Percentiles rank a stretch among this genome's conserved stretches.
Conservation (phyloP, 164 flowering plant genomes). For the Cinnamomum chago region DNA sequence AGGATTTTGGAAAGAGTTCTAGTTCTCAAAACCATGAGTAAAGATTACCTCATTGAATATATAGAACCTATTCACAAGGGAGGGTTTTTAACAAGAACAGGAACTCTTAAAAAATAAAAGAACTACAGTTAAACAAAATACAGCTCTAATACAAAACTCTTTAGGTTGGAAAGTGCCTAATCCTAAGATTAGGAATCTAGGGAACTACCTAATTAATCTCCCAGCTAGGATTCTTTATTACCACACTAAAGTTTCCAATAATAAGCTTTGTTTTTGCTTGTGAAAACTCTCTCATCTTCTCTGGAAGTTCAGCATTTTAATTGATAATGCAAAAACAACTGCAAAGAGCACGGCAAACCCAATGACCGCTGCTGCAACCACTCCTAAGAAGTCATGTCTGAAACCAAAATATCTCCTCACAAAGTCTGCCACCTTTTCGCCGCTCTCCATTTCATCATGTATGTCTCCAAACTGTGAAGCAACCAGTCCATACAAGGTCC, state of each 20-base stretch:
- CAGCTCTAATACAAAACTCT: too few species aligned
- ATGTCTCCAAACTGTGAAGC: slow-evolving; percentile 42
- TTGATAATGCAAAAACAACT: slow-evolving; percentile 40
- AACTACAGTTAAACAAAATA: too few species aligned
- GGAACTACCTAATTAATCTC: too few species aligned
- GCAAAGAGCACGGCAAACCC: slow-evolving; percentile 44
- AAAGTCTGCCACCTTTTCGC: slow-evolving; percentile 26
- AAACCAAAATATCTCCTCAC: slow-evolving; percentile 38
- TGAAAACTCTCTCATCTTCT: not conserved
- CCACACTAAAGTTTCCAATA: not conserved
- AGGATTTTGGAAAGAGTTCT: too few species aligned
- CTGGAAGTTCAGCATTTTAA: slow-evolving; percentile 21
- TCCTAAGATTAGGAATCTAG: too few species aligned
- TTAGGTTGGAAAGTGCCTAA: too few species aligned
- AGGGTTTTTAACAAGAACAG: too few species aligned
- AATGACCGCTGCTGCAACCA: slow-evolving; percentile 26
- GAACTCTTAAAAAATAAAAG: too few species aligned
- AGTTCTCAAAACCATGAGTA: too few species aligned
- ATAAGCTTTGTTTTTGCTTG: not conserved
- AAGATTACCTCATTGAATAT: too few species aligned
- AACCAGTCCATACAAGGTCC: slow-evolving; percentile 49
- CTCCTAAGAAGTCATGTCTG: slow-evolving; percentile 38
- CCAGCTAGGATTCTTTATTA: not conserved
- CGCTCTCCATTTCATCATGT: slow-evolving; percentile 3
- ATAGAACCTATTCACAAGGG: too few species aligned